These are phyloP conservation scores for Epichloe amarillans DNA, from an alignment of 2,329 filamentous ascomycete species.

Conservation along the genomic window DNA sequence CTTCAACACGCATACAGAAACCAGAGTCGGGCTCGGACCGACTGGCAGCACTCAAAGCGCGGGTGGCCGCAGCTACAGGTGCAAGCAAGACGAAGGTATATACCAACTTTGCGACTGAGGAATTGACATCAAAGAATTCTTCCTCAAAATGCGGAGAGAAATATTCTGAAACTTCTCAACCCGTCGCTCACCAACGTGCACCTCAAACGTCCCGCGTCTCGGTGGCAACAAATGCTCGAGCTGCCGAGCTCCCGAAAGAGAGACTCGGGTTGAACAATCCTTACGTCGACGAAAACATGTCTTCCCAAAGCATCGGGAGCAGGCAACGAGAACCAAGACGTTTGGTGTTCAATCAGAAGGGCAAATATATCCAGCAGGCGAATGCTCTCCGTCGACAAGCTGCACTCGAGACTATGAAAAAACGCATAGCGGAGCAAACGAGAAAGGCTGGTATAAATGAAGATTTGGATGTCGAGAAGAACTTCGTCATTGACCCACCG, in stretches of 20 bases:
- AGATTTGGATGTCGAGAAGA: slow-evolving; percentile 76
- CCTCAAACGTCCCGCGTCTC: slow-evolving; percentile 2
- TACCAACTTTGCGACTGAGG: slow-evolving; percentile 59
- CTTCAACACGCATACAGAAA: slow-evolving; percentile 40
- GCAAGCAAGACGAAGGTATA: slow-evolving; percentile 49
- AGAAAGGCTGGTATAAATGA: slow-evolving; percentile 90
- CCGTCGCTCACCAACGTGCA: not conserved
- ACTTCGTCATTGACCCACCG: slow-evolving; percentile 70
- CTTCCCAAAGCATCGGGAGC: slow-evolving; percentile 39
- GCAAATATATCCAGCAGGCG: slow-evolving; percentile 93
- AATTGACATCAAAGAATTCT: slow-evolving; percentile 35
- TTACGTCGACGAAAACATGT: slow-evolving; percentile 62
- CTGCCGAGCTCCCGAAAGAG: slow-evolving; percentile 1
- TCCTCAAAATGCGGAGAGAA: slow-evolving; percentile 24
- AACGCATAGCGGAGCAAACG: slow-evolving; percentile 74
- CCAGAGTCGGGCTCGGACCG: slow-evolving; percentile 46
- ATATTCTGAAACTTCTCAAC: slow-evolving; percentile 4
- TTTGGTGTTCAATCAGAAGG: slow-evolving; percentile 84
- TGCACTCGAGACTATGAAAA: slow-evolving; percentile 92
- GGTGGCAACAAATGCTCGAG: slow-evolving; percentile 6
- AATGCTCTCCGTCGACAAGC: slow-evolving; percentile 79
- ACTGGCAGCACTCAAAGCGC: slow-evolving; percentile 65
- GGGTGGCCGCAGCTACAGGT: slow-evolving; percentile 63
- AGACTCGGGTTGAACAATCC: slow-evolving; percentile 44
- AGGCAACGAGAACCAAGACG: slow-evolving; percentile 60